Conservation (phyloP, 1,284 basidiomycete species). For the Naganishia liquefaciens region DNA sequence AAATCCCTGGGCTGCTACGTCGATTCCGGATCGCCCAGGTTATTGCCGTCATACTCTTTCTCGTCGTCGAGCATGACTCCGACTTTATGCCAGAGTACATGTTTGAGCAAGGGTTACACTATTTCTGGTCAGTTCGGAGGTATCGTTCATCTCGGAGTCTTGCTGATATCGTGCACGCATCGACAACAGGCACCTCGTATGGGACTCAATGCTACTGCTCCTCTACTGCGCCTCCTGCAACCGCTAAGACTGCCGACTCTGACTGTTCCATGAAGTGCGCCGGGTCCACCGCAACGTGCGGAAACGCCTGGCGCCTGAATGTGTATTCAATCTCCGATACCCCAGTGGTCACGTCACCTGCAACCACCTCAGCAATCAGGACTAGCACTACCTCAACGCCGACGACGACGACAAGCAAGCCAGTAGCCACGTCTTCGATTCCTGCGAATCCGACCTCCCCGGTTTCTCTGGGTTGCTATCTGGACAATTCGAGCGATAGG, state of each 20-base stretch:
- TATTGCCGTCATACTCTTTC: slow-evolving; percentile 44
- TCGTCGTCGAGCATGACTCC: slow-evolving; percentile 42
- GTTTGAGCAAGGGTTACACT: slow-evolving; percentile 37
- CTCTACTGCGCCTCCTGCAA: slow-evolving; percentile 32
- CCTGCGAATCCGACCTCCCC: not conserved
- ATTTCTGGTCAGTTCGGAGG: slow-evolving; percentile 1
- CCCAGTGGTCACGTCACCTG: slow-evolving; percentile 6
- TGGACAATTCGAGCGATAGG: slow-evolving; percentile 22
- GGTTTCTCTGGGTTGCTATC: slow-evolving; percentile 11
- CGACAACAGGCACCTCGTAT: not conserved
- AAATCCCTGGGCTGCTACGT: slow-evolving; percentile 16
- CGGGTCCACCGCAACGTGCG: slow-evolving; percentile 45
- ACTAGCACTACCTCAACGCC: slow-evolving; percentile 22
- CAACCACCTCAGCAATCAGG: slow-evolving; percentile 15
- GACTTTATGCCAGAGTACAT: slow-evolving; percentile 45
- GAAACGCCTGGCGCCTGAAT: slow-evolving; percentile 19
- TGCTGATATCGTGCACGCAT: not conserved
- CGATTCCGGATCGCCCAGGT: slow-evolving; percentile 31
- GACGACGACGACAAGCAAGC: slow-evolving; percentile 10
- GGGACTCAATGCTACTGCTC: slow-evolving; percentile 50
- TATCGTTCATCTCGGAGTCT: not conserved
- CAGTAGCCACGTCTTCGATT: slow-evolving; percentile 17
- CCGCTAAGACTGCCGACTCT: slow-evolving; percentile 35
- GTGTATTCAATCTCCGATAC: slow-evolving; percentile 18
- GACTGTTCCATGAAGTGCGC: slow-evolving; percentile 45